These are phyloP conservation scores for Podaxis carcinomalis DNA, from an alignment of 768 basidiomycete species.

Conservation along the genomic window DNA sequence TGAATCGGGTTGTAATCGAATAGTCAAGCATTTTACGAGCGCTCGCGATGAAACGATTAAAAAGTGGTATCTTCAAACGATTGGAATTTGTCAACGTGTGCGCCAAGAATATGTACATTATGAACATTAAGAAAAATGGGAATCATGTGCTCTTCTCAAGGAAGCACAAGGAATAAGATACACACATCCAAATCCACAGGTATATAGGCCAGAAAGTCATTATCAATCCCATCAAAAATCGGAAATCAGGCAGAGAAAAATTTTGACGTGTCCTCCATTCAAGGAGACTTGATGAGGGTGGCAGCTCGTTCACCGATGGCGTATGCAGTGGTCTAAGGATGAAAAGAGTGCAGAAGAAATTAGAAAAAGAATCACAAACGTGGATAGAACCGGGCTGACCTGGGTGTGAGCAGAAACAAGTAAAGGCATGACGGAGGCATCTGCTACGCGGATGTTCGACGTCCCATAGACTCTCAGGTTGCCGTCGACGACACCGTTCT, in stretches of 20 bases:
- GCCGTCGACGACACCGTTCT: constrained; percentile 39
- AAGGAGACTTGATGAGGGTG: constrained; percentile 41
- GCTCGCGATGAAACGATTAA: background rate
- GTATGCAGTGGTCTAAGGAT: constrained; percentile 38
- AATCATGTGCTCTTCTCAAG: background rate
- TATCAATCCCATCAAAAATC: too few species aligned
- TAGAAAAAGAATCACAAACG: background rate
- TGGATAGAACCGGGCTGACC: background rate
- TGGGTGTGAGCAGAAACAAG: constrained; percentile 39
- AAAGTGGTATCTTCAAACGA: background rate
- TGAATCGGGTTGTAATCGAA: background rate
- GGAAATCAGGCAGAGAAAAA: background rate
- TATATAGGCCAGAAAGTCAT: background rate
- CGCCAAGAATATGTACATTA: background rate
- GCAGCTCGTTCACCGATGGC: constrained; percentile 55
- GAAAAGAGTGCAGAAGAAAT: constrained; percentile 12
- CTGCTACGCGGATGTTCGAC: constrained; percentile 46
- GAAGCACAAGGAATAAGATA: background rate
- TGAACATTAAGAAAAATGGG: background rate
- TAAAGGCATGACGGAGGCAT: constrained; percentile 44
- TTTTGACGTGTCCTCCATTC: background rate
- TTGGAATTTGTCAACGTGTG: background rate
- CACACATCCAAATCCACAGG: background rate
- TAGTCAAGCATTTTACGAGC: background rate
- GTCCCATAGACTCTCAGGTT: constrained; percentile 44